Percentiles rank a stretch among this genome's conserved stretches.
Evolutionary conservation across 176 grass and related monocot species (phyloP).

Genomic region (Carex cristatella): DNA sequence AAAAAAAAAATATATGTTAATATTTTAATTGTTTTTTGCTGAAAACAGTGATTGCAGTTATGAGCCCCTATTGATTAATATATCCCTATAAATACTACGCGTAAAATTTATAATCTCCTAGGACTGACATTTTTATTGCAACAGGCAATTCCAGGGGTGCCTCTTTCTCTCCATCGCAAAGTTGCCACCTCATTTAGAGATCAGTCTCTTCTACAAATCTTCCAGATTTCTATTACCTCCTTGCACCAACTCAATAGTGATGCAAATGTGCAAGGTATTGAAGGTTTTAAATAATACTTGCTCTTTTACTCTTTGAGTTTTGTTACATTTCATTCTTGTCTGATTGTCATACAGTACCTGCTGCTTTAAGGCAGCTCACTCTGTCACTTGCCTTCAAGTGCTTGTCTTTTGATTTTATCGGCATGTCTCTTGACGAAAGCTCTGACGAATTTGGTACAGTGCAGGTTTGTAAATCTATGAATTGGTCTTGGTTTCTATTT

Average conservation of each 20-base stretch:
- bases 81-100: not conserved
- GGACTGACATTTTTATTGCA: slow-evolving; percentile 16
- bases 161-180: slow-evolving; percentile 67
- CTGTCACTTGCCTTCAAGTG: slow-evolving; percentile 89
- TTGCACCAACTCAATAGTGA: slow-evolving; percentile 85
- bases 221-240: slow-evolving; percentile 97
- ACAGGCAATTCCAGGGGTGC: slow-evolving; percentile 56
- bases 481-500: slow-evolving; percentile 23
- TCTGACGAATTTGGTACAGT: slow-evolving; percentile 99
- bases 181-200: slow-evolving; percentile 79
- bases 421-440: slow-evolving; percentile 96
- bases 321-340: slow-evolving; percentile 15
- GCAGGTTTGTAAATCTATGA: slow-evolving; percentile 48
- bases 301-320: not conserved
- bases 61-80: not conserved
- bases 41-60: not conserved
- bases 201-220: slow-evolving; percentile 89
- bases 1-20: not conserved
- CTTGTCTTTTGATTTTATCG: slow-evolving; percentile 98
- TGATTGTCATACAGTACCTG: slow-evolving; percentile 53
- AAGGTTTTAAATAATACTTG: not conserved
- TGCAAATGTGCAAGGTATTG: slow-evolving; percentile 56
- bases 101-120: not conserved
- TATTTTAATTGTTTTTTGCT: not conserved
- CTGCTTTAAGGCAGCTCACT: slow-evolving; percentile 58